phyloP scores from a whole-genome alignment of 202 grass and related monocot genomes.

The Zoysia matrella region DNA sequence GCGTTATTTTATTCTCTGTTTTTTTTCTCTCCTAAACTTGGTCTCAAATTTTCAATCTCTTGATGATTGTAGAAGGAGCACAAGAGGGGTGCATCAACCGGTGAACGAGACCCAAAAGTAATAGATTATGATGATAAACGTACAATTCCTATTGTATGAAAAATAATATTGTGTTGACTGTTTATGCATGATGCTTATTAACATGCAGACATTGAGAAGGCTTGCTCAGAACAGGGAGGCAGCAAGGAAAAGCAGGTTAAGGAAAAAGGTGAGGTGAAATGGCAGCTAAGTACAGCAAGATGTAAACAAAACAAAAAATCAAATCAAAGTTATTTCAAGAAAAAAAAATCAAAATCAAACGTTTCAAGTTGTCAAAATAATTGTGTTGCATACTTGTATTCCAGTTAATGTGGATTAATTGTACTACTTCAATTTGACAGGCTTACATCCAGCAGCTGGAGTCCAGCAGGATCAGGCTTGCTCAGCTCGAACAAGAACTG shows the following conservation, averaged over 20 bases:
- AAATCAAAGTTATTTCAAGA: neutral
- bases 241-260: slow-evolving; percentile 90
- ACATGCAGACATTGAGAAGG: slow-evolving; percentile 74
- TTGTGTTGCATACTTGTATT: neutral
- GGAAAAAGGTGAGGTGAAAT: slow-evolving; percentile 77
- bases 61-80: slow-evolving; percentile 75
- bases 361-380: neutral
- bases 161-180: too few species aligned
- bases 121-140: slow-evolving; percentile 3
- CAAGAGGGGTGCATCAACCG: slow-evolving; percentile 52
- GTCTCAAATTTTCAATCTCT: neutral
- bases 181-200: too few species aligned
- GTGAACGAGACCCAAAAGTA: slow-evolving; percentile 89
- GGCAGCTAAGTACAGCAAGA: slow-evolving; percentile 14
- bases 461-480: slow-evolving; percentile 81
- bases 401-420: neutral
- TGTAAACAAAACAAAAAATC: neutral
- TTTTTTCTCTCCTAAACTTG: neutral
- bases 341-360: slow-evolving; percentile 1
- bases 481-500: slow-evolving; percentile 87
- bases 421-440: slow-evolving; percentile 31
- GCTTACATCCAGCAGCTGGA: slow-evolving; percentile 97
- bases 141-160: too few species aligned
- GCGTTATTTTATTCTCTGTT: neutral
- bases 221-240: slow-evolving; percentile 96